Percentiles rank a stretch among this genome's conserved stretches.
Evolutionary conservation across 2,329 filamentous ascomycete genomes (phyloP).

Genomic region (Seiridium cupressi): DNA sequence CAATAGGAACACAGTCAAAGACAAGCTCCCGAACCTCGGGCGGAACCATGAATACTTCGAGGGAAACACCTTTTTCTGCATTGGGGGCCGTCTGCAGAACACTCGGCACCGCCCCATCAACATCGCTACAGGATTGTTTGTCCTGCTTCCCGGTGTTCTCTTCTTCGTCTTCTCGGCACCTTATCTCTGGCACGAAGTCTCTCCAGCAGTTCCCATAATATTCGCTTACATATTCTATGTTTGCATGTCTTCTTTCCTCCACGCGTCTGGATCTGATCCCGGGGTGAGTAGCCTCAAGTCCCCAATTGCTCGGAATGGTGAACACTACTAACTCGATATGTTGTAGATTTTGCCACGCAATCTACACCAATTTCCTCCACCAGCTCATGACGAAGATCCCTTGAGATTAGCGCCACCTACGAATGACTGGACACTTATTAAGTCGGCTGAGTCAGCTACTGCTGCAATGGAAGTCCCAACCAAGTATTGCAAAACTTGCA

Average conservation of each 20-base stretch:
- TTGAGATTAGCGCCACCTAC: slow-evolving; percentile 78
- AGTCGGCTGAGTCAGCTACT: slow-evolving; percentile 69
- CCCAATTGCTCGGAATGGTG: no score
- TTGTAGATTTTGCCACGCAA: slow-evolving; percentile 88
- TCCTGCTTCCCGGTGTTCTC: slow-evolving; percentile 74
- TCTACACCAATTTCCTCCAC: slow-evolving; percentile 72
- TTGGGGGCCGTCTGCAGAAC: slow-evolving; percentile 84
- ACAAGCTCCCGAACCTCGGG: slow-evolving; percentile 47
- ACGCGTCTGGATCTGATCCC: slow-evolving; percentile 89
- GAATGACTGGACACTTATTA: slow-evolving; percentile 92
- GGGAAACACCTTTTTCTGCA: slow-evolving; percentile 88
- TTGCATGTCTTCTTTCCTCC: slow-evolving; percentile 88
- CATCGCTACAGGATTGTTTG: slow-evolving; percentile 75
- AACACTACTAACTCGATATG: neutral
- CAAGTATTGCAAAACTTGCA: slow-evolving; percentile 97
- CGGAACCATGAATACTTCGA: slow-evolving; percentile 91
- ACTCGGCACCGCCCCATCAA: slow-evolving; percentile 86
- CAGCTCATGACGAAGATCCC: slow-evolving; percentile 75
- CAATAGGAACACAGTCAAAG: slow-evolving; percentile 23
- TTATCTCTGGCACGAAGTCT: slow-evolving; percentile 83
- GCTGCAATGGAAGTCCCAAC: slow-evolving; percentile 97
- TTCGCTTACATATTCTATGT: slow-evolving; percentile 92
- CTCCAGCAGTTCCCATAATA: slow-evolving; percentile 81
- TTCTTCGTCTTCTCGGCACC: slow-evolving; percentile 86
- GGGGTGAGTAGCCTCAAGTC: slow-evolving; percentile 62